Base-by-base conservation (phyloP, 495 filamentous ascomycete genomes). In the Penicillium mononematosum region DNA sequence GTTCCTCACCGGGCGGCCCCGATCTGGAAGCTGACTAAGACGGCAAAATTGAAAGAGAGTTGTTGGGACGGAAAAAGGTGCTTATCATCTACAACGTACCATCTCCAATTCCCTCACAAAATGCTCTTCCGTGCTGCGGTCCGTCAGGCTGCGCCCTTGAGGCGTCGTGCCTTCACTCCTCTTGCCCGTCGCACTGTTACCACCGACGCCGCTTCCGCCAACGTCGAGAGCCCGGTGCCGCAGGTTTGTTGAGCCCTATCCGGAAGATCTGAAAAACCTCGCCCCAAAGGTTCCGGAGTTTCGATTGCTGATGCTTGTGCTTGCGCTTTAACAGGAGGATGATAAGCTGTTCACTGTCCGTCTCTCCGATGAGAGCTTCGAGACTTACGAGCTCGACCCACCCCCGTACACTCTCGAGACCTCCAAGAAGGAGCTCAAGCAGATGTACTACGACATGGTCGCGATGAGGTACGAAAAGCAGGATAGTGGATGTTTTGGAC, bases 391-490 rank as follows among this genome's bases (percentile, higher is more conserved):
- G 81, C 85, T 98, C 73, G 93, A 98, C 78, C 92, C 92, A 49
- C 95, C 95, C 22, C 78, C 89, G 17, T 96, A 96, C 79, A 92
- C 90, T 52, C 75, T 98, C 65, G 80, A 91, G 62, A 89, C 91
- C 62, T 98, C 94, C 62, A 98, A 98, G 85, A 89, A 87, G 78
- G 88, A 98, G 81, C 80, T 98, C 67, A 96, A 96, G 86, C 81
- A 94, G 83, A 97, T 98, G 87, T 98, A 98, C 82, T 84, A 85
- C 70, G 92, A 98, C 71, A 98, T 98, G 95, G 94, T 98, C 36
- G 78, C 85, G 47, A 85, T 92, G 64, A 81, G 92, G 92, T 96
- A 88, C 69, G 81, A 55, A 45, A 45, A 50, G 38, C 39, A 32
- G 29, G 14, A 46, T 50, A 41, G 52, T 19, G 19, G 12, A 48